phyloP scores from a whole-genome alignment of 140 eudicot genomes.

The Oenanthe javanica region DNA sequence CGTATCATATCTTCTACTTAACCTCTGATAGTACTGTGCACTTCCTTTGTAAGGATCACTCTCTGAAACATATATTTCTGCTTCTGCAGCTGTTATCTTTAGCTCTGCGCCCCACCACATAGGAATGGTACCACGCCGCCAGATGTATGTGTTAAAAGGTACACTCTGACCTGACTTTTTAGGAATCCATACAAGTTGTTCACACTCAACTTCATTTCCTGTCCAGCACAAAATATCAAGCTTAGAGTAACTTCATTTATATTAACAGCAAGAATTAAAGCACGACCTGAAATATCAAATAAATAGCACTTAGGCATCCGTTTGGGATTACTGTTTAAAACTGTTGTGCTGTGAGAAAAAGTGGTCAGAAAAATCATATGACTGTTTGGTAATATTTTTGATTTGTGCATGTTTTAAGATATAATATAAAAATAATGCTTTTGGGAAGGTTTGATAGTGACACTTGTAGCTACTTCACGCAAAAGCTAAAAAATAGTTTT shows the following conservation, averaged over 20 bases:
- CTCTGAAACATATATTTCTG: constrained; percentile 89
- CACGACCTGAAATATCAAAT: neutral
- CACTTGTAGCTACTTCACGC: too few species aligned
- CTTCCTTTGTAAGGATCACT: constrained; percentile 94
- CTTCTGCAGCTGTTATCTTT: constrained; percentile 93
- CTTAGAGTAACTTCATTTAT: constrained; percentile 8
- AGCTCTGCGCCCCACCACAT: constrained; percentile 99
- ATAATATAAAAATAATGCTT: too few species aligned
- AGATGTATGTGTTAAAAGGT: constrained; percentile 78
- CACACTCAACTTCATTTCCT: constrained; percentile 99
- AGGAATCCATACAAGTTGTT: constrained; percentile 95
- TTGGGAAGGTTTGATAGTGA: too few species aligned
- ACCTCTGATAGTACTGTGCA: constrained; percentile 73
- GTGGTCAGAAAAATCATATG: too few species aligned
- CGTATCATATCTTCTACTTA: constrained; percentile 73
- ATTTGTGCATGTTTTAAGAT: too few species aligned
- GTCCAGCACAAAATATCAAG: constrained; percentile 11
- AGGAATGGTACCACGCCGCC: constrained; percentile 96
- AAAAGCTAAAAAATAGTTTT: too few species aligned
- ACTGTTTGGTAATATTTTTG: too few species aligned
- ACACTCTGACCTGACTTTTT: constrained; percentile 68
- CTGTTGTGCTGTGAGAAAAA: too few species aligned
- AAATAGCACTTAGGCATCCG: too few species aligned
- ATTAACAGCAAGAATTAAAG: neutral
- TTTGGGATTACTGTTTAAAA: too few species aligned